A percentile compares a stretch with the other conserved stretches of the same genome.
phyloP scores from a whole-genome alignment of 352 stramenopile species.

The Thalassiosira ordinaria region DNA sequence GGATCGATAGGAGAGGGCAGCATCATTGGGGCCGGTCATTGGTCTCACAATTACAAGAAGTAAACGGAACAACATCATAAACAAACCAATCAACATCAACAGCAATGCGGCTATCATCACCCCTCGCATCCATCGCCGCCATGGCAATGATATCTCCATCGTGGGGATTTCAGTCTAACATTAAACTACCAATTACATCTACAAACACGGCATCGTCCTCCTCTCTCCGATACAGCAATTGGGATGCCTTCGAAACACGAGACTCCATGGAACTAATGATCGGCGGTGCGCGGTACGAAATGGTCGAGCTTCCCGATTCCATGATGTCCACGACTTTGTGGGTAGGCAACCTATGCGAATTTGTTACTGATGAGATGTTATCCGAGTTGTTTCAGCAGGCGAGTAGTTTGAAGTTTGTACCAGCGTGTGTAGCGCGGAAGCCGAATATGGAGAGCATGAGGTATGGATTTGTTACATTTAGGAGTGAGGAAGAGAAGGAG shows the following conservation, averaged over 20 bases:
- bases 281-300: constrained; percentile 74
- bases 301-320: constrained; percentile 76
- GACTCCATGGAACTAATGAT: constrained; percentile 75
- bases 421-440: constrained; percentile 75
- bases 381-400: constrained; percentile 69
- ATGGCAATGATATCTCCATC: constrained; percentile 23
- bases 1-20: background rate
- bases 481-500: constrained; percentile 76
- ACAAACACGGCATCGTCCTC: background rate
- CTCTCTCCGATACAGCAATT: constrained; percentile 41
- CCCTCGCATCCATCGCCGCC: constrained; percentile 9
- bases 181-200: too few relatives aligned
- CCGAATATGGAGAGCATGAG: constrained; percentile 68
- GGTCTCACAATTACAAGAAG: background rate
- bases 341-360: constrained; percentile 83
- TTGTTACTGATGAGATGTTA: constrained; percentile 79
- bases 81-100: too few relatives aligned
- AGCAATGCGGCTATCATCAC: constrained; percentile 18
- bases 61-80: too few relatives aligned
- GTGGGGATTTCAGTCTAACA: constrained; percentile 29
- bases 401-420: constrained; percentile 63
- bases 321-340: constrained; percentile 82
- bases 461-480: constrained; percentile 85
- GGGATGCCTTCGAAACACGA: constrained; percentile 56
- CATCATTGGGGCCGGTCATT: background rate